Conservation (phyloP, 2,329 filamentous ascomycete genomes). For the Alternaria triticimaculans region DNA sequence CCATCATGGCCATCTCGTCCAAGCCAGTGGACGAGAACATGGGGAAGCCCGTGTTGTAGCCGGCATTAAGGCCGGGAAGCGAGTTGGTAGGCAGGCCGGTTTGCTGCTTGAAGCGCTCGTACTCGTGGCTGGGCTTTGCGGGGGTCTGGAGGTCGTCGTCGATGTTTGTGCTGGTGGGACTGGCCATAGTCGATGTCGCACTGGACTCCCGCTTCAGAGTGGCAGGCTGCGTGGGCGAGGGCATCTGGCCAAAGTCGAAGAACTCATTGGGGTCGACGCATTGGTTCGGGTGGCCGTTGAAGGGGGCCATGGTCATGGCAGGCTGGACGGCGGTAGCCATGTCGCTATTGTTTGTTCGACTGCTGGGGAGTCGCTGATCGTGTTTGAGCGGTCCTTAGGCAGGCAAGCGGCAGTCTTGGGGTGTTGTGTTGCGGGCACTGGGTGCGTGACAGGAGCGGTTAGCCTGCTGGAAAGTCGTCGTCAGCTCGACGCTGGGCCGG, state of each 20-base stretch:
- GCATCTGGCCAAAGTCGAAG: conserved; percentile 65
- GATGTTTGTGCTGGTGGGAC: conserved; percentile 61
- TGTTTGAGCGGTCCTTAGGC: conserved; percentile 33
- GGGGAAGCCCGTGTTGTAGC: conserved; percentile 44
- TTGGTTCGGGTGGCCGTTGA: conserved; percentile 42
- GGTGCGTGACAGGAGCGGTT: conserved; percentile 34
- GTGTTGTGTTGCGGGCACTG: conserved; percentile 25
- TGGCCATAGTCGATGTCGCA: conserved; percentile 60
- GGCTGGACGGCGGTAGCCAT: conserved; percentile 48
- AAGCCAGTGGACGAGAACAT: conserved; percentile 67
- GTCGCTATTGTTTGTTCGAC: conserved; percentile 19
- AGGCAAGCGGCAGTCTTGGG: conserved; percentile 32
- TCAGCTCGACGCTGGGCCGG: conserved; percentile 45
- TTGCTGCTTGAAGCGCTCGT: conserved; percentile 94
- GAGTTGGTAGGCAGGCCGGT: conserved; percentile 89
- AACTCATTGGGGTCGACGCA: conserved; percentile 52
- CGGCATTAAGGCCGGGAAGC: conserved; percentile 76
- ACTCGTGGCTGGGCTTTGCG: conserved; percentile 88
- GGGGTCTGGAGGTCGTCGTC: conserved; percentile 64
- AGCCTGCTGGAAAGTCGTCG: conserved; percentile 45
- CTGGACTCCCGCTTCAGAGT: conserved; percentile 59
- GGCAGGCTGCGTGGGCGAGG: conserved; percentile 64
- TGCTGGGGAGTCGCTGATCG: conserved; percentile 16
- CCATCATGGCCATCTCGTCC: conserved; percentile 70
- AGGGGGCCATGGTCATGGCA: conserved; percentile 46